These are phyloP conservation scores for Monosporascus ibericus DNA, from an alignment of 2,329 filamentous ascomycete species.

Conservation along the genomic window DNA sequence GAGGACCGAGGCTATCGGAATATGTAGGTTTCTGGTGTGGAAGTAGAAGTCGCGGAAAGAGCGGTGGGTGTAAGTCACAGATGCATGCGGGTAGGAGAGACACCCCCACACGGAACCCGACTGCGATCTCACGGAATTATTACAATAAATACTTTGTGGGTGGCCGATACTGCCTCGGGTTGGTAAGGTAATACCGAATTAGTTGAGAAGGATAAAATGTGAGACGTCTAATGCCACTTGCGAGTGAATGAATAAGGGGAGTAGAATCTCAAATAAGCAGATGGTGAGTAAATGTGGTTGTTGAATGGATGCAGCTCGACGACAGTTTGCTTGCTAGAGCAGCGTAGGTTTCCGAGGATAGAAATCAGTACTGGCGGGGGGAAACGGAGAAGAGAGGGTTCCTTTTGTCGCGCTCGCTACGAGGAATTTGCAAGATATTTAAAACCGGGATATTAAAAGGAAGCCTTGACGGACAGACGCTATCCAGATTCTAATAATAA, in stretches of 20 bases:
- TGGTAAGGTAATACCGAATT: not conserved
- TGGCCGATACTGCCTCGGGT: too few species aligned
- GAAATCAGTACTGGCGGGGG: not conserved
- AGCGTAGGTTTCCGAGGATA: too few species aligned
- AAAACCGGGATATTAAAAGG: not conserved
- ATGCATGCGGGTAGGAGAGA: not conserved
- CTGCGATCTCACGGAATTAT: not conserved
- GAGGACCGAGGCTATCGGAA: not conserved
- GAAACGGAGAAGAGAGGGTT: not conserved
- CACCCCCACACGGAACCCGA: not conserved
- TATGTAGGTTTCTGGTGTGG: not conserved
- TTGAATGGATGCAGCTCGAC: not conserved
- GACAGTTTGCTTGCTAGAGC: not conserved
- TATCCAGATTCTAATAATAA: too few species aligned
- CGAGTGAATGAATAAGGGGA: not conserved
- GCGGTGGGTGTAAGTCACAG: constrained; percentile 7
- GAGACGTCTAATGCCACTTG: too few species aligned
- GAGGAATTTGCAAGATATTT: not conserved
- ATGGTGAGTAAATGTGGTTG: not conserved
- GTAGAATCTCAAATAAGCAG: not conserved
- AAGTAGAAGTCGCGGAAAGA: constrained; percentile 5
- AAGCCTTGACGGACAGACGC: too few species aligned
- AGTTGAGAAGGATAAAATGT: not conserved
- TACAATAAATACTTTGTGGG: too few species aligned
- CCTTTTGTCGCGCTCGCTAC: not conserved